These are phyloP conservation scores for Microsporum canis DNA, from an alignment of 2,329 filamentous ascomycete species.

Conservation along the genomic window DNA sequence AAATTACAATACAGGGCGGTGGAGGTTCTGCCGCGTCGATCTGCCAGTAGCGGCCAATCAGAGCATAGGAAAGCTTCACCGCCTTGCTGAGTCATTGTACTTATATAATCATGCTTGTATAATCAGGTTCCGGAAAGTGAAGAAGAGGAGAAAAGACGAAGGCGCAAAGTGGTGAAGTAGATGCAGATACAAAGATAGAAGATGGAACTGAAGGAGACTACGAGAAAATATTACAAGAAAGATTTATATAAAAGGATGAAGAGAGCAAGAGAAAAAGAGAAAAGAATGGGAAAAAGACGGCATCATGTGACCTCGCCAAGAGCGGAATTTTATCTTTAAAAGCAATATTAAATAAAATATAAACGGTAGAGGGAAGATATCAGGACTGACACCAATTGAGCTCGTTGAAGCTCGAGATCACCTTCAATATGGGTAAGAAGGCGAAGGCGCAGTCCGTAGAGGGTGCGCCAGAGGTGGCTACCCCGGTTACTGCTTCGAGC, in stretches of 20 bases:
- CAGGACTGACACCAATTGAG: neutral
- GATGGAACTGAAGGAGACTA: too few species aligned
- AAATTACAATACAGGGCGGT: neutral
- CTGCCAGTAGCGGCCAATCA: neutral
- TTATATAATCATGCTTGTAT: neutral
- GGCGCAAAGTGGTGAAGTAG: too few species aligned
- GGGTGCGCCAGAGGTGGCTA: constrained; percentile 2
- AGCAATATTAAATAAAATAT: neutral
- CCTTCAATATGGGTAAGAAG: constrained; percentile 8
- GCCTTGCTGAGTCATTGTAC: neutral
- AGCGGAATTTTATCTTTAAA: neutral
- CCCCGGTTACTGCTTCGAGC: constrained; percentile 16
- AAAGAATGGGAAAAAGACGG: too few species aligned
- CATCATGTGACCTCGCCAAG: neutral
- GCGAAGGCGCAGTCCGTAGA: constrained; percentile 12
- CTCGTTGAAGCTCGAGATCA: neutral
- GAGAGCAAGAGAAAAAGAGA: too few species aligned
- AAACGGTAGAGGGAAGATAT: neutral
- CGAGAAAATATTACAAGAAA: too few species aligned
- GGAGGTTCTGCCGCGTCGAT: neutral
- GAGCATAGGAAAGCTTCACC: neutral
- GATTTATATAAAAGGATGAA: too few species aligned
- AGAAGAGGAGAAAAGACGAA: too few species aligned
- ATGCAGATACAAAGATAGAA: too few species aligned
- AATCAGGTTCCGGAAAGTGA: neutral